Base-by-base conservation (phyloP, 2,329 filamentous ascomycete species). In the Nigrograna mackinnonii region DNA sequence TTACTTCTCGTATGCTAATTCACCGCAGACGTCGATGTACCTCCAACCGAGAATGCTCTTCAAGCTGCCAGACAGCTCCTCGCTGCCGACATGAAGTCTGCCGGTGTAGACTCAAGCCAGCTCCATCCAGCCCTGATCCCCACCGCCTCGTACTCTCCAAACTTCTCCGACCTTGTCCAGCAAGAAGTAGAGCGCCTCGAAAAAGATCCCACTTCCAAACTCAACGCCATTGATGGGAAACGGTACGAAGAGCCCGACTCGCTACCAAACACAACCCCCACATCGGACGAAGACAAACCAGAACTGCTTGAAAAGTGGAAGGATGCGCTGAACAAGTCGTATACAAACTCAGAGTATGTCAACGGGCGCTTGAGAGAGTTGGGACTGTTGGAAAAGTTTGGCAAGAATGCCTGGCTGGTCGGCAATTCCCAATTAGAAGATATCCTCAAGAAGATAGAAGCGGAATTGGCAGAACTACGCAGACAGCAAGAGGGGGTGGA, bases 401-500 rank as follows among this genome's bases (percentile, higher is more conserved):
- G 92, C 54, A 89, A 89, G 71, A 96, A 96, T 67, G 86, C 89
- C 7, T 97, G 94, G 92, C 77, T 99, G 41, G 79, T 95, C 6
- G 83, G 83, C 5, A 99, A 99, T 68, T 82, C 85, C 56, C 83
- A 88, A 54, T 69, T 91, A 16, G 92, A 96, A 70, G 81, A 82
- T 32, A 79, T 89, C 31, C 69, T 95, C 38, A 78, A 79, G 37
- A 68, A 68, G 11, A 61, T 95, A 19, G 92, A 97, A 76, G 76
- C 76, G 33, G 90, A 96, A 58, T 75, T 97, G 37, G 84, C 83
- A 12, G 78, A 75, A 28, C 73, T 80, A 16, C 85, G 84, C 66
- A 76, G 79, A 44, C 83, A 87, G 52, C 79, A 91, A 35, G 91
- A 96, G 63, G 65, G 80, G 26, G 75, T 94, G 7, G 91, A 91